phyloP scores from a whole-genome alignment of 345 rosid genomes.

The Hibiscus trionum region DNA sequence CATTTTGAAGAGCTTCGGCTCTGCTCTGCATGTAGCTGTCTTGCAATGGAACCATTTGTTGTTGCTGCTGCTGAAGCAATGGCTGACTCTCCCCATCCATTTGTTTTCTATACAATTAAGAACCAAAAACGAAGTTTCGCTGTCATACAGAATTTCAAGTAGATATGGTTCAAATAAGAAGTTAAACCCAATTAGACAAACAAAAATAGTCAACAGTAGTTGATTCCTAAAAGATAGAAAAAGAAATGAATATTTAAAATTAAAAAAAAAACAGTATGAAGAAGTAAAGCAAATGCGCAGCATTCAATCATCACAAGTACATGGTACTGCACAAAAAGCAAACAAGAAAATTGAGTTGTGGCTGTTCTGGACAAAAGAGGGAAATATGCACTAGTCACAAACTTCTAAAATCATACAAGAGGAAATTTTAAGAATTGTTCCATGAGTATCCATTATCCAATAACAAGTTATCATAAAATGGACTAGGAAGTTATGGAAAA shows the following conservation, averaged over 20 bases:
- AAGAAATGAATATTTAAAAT: not conserved
- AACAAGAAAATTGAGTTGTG: not conserved
- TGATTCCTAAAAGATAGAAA: not conserved
- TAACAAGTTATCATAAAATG: not conserved
- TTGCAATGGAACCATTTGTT: conserved; percentile 2
- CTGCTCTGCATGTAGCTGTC: conserved; percentile 10
- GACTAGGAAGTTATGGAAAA: not conserved
- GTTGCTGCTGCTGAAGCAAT: not conserved
- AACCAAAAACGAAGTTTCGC: not conserved
- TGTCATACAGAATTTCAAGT: not conserved
- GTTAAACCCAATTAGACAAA: not conserved
- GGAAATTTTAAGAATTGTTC: not conserved
- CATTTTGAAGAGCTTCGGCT: conserved; percentile 10
- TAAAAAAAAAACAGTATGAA: not conserved
- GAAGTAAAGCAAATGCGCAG: not conserved
- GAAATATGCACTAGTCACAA: not conserved
- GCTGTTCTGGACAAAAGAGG: not conserved
- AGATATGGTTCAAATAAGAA: not conserved
- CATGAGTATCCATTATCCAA: not conserved
- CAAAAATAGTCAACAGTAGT: not conserved
- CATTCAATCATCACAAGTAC: not conserved
- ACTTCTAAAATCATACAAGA: not conserved
- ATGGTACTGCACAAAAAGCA: not conserved
- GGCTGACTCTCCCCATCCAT: not conserved
- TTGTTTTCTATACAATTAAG: not conserved